These are phyloP conservation scores for Ceratobasidium theobromae DNA, from an alignment of 1,284 basidiomycete genomes.

Conservation along the genomic window DNA sequence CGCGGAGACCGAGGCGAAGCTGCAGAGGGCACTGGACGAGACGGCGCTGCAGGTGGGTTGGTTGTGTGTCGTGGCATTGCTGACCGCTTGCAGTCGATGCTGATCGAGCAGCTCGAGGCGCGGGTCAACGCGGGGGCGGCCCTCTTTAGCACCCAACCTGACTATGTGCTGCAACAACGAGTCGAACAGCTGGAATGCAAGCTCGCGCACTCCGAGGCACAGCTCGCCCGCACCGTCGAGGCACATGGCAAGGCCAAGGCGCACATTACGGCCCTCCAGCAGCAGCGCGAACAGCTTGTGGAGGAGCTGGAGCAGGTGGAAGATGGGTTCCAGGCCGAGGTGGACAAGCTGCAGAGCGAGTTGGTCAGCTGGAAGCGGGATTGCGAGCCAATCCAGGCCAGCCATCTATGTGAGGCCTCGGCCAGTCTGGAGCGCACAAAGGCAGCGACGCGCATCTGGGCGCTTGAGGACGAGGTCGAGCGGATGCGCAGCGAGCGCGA, in stretches of 20 bases:
- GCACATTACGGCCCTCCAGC: slow-evolving; percentile 16
- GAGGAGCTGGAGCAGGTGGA: slow-evolving; percentile 26
- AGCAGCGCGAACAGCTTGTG: slow-evolving; percentile 13
- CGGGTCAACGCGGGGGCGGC: neutral
- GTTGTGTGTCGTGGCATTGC: neutral
- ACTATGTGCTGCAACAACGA: neutral
- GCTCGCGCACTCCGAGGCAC: neutral
- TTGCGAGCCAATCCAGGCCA: no score
- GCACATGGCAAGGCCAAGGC: neutral
- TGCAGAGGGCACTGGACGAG: slow-evolving; percentile 26
- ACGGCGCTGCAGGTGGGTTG: slow-evolving; percentile 18
- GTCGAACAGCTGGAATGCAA: neutral
- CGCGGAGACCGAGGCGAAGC: neutral
- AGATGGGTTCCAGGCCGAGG: slow-evolving; percentile 28
- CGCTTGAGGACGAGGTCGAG: slow-evolving; percentile 29
- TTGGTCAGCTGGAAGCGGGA: slow-evolving; percentile 8
- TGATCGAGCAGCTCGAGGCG: slow-evolving; percentile 27
- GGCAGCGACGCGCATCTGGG: slow-evolving; percentile 25
- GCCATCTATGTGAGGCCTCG: neutral
- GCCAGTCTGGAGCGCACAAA: slow-evolving; percentile 22
- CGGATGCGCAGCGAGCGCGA: slow-evolving; percentile 20
- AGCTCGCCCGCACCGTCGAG: slow-evolving; percentile 1
- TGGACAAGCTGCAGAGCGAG: slow-evolving; percentile 6
- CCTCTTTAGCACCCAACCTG: neutral
- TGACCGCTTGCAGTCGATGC: slow-evolving; percentile 1